Conservation (phyloP, 768 basidiomycete genomes). For the Lentinula guzmanii region DNA sequence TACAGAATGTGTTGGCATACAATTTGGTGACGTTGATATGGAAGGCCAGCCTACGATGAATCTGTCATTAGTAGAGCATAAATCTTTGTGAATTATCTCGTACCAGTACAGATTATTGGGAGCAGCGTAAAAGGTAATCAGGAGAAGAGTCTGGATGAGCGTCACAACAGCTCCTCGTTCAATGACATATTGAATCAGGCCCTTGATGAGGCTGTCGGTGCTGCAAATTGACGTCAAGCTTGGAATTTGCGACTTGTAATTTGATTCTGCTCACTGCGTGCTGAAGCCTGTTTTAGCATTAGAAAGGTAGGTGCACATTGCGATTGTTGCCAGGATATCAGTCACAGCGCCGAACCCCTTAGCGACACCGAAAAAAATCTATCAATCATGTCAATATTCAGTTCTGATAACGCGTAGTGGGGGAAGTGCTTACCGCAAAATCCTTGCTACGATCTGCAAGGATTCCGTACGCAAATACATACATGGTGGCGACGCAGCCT, state of each 20-base stretch:
- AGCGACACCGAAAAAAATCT: constrained; percentile 38
- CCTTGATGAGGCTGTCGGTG: constrained; percentile 32
- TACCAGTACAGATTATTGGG: constrained; percentile 33
- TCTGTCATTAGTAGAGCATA: neutral
- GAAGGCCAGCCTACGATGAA: constrained; percentile 32
- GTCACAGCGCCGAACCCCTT: constrained; percentile 39
- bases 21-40: constrained; percentile 43
- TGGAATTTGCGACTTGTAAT: neutral
- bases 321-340: constrained; percentile 37
- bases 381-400: neutral
- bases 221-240: constrained; percentile 16
- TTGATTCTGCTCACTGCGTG: constrained; percentile 19
- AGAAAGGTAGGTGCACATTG: constrained; percentile 35
- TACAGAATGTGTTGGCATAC: constrained; percentile 46
- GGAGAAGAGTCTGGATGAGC: constrained; percentile 31
- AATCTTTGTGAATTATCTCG: neutral
- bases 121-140: constrained; percentile 34
- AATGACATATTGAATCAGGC: constrained; percentile 32
- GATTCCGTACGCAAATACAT: constrained; percentile 24
- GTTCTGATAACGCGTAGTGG: neutral
- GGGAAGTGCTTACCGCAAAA: constrained; percentile 21
- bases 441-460: constrained; percentile 20
- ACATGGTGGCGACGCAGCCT: constrained; percentile 31
- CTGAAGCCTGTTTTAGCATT: constrained; percentile 30
- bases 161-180: constrained; percentile 40